phyloP scores from a whole-genome alignment of 1,284 basidiomycete species.

The Neolentinus lepideus region DNA sequence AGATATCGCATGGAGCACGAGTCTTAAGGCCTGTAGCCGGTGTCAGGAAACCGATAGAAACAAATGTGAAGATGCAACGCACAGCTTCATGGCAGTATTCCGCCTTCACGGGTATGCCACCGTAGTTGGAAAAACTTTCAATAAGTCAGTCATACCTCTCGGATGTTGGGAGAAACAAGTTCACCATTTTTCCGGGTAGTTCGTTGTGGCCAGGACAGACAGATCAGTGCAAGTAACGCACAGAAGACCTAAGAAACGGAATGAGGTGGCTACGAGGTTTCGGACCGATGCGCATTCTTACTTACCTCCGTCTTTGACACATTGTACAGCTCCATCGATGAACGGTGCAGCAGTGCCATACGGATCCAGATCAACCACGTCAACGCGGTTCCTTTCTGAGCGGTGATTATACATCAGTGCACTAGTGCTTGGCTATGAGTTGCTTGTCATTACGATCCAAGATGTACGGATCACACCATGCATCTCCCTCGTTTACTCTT shows the following conservation, averaged over 20 bases:
- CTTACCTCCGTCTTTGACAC: conserved; percentile 79
- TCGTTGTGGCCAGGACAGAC: conserved; percentile 88
- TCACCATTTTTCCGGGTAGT: conserved; percentile 94
- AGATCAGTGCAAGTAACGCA: conserved; percentile 97
- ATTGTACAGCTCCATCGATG: conserved; percentile 94
- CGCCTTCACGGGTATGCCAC: conserved; percentile 85
- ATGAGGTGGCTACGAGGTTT: too few species aligned
- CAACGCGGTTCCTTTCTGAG: conserved; percentile 66
- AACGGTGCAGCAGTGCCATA: conserved; percentile 98
- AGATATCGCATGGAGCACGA: conserved; percentile 83
- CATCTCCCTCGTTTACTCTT: conserved; percentile 84
- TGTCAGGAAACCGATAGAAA: background rate
- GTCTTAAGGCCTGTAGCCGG: conserved; percentile 65
- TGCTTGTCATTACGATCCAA: background rate
- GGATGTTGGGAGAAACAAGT: background rate
- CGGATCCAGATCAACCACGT: conserved; percentile 95
- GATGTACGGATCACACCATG: conserved; percentile 60
- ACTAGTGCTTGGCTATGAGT: conserved; percentile 31
- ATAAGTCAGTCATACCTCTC: background rate
- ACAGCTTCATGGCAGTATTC: conserved; percentile 95
- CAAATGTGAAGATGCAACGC: conserved; percentile 18
- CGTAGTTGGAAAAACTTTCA: conserved; percentile 87
- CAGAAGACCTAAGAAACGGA: conserved; percentile 60
- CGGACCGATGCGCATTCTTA: background rate
- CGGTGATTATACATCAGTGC: conserved; percentile 91